Evolutionary conservation across 805 yeast species (phyloP).

Genomic region (Candida saitoana): DNA sequence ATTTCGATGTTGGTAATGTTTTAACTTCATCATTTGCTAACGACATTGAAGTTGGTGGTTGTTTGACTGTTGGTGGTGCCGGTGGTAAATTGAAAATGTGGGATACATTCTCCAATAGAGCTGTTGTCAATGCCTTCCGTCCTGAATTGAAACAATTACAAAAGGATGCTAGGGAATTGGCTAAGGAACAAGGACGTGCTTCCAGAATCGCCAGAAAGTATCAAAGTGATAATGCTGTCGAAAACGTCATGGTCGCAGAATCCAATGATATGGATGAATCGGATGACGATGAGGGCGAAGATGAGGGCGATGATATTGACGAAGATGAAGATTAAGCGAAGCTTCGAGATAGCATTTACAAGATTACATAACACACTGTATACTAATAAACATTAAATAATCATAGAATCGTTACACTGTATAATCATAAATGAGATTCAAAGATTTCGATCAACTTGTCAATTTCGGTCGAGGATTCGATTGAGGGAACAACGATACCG

Average conservation of each 20-base stretch:
- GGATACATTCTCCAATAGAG: constrained; percentile 81
- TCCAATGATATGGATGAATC: constrained; percentile 56
- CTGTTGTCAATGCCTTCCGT: constrained; percentile 69
- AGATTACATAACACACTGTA: constrained; percentile 1
- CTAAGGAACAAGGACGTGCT: constrained; percentile 51
- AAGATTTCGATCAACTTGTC: constrained; percentile 42
- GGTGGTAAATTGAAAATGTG: constrained; percentile 81
- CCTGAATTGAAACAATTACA: constrained; percentile 55
- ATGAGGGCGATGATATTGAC: constrained; percentile 19
- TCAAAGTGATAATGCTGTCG: constrained; percentile 41
- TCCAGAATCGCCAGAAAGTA: constrained; percentile 78
- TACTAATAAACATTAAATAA: constrained; percentile 3
- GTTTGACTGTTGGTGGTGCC: constrained; percentile 83
- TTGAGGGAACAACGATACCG: constrained; percentile 55
- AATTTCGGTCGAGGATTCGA: constrained; percentile 60
- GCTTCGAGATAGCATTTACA: constrained; percentile 3
- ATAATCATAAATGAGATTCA: constrained; percentile 23
- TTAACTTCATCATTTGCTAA: constrained; percentile 78
- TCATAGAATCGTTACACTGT: constrained; percentile 8
- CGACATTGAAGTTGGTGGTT: constrained; percentile 82
- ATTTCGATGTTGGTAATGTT: constrained; percentile 92
- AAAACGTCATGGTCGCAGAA: constrained; percentile 59
- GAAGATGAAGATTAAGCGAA: constrained; percentile 15
- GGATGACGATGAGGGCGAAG: constrained; percentile 48
- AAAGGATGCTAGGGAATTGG: constrained; percentile 53